A percentile compares a stretch with the other conserved stretches of the same genome.
phyloP scores from a whole-genome alignment of 371 early-diverging fungal species.

The Batkoa obscura region DNA sequence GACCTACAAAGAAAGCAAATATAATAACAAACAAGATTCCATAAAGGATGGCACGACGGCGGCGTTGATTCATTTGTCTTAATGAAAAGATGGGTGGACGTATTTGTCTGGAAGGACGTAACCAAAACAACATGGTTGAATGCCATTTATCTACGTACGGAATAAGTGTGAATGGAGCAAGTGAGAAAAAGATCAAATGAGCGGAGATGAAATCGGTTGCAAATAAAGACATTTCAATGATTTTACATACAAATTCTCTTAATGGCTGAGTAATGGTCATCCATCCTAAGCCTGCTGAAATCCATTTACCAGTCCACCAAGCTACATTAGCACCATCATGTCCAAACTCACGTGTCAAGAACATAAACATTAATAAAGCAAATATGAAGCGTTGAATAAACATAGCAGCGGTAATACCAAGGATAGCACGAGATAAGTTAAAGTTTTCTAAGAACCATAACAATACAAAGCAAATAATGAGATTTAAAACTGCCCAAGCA shows the following conservation, averaged over 20 bases:
- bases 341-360: conserved; percentile 63
- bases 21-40: conserved; percentile 43
- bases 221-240: conserved; percentile 70
- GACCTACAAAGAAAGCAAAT: conserved; percentile 30
- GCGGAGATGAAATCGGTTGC: conserved; percentile 57
- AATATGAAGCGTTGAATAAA: conserved; percentile 50
- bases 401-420: conserved; percentile 30
- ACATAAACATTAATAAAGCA: conserved; percentile 38
- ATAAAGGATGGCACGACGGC: conserved; percentile 39
- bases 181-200: conserved; percentile 49
- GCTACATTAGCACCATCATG: conserved; percentile 66
- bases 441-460: conserved; percentile 52
- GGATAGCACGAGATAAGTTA: conserved; percentile 31
- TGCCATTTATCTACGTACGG: conserved; percentile 59
- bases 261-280: conserved; percentile 46
- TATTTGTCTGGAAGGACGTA: conserved; percentile 63
- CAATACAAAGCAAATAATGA: conserved; percentile 36
- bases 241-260: conserved; percentile 67
- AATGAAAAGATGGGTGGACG: conserved; percentile 58
- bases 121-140: conserved; percentile 69
- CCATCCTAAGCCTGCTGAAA: conserved; percentile 56
- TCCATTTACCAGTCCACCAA: conserved; percentile 87
- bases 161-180: conserved; percentile 46
- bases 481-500: conserved; percentile 36
- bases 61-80: conserved; percentile 32